Base-by-base conservation (phyloP, 257 asterid genomes). In the Knoxia roxburghii region DNA sequence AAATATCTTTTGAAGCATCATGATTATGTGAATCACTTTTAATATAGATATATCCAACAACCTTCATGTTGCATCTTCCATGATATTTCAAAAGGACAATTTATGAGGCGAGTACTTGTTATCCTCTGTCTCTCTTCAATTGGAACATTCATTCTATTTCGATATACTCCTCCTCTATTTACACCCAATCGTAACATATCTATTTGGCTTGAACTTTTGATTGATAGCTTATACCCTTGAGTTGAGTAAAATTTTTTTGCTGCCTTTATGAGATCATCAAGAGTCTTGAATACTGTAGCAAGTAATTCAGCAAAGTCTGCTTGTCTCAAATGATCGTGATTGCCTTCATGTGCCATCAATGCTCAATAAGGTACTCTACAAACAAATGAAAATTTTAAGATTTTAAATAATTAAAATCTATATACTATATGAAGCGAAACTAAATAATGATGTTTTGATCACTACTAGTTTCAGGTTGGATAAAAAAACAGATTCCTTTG, bases 1-100 rank as follows among this genome's bases (percentile, higher is more conserved):
- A 7, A 1, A 59, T 30, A 32, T 30, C 41, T 2, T 2, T 17
- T 14, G 64, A 59, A 59, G 41, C 64, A 11, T 59, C 48, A 32
- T 59, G 46, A 33, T 59, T 59, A 15, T 59, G 64, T 0, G 41
- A 30, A 4, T 4, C 24, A 59, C 32, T 33, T 33, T 20, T 29
- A 33, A 59, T n/a, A 15, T 30, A 7, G 7, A 59, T 35, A 43
- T 59, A n/a, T 59, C 64, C 64, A 32, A 32, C 13, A 20, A 0
- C 43, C 48, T 30, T 59, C 64, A 1, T 2, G 26, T 11, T 21
- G 32, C 35, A 30, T 20, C 26, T 59, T 10, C 1, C 45, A 43
- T 59, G 33, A 21, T 2, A 59, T 32, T 17, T 59, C 48, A 59
- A 59, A 59, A 2, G 64, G 40, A 33, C 64, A 59, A 59, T 59